Percentiles rank a stretch among this genome's conserved stretches.
Evolutionary conservation across 1,284 basidiomycete species (phyloP).

Genomic region (Fomitopsis schrenkii): DNA sequence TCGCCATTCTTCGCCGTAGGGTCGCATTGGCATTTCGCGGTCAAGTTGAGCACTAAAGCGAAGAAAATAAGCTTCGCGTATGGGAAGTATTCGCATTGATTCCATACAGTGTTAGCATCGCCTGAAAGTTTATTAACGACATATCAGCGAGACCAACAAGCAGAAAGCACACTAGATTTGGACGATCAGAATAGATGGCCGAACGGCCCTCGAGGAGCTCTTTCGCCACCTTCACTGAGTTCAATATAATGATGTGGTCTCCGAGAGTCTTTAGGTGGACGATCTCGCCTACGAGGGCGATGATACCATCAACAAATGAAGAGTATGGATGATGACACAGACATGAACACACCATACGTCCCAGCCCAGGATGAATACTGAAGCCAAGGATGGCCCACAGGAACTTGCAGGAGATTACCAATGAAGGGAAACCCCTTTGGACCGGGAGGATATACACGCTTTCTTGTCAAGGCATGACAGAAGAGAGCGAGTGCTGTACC

Average conservation of each 20-base stretch:
- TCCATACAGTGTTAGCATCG: no score
- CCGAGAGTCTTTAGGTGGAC: slow-evolving; percentile 13
- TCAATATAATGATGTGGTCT: slow-evolving; percentile 14
- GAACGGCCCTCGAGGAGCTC: slow-evolving; percentile 14
- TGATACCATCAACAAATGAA: not conserved
- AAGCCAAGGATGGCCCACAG: slow-evolving; percentile 41
- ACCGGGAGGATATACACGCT: slow-evolving; percentile 35
- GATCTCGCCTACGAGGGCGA: slow-evolving; percentile 13
- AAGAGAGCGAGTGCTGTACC: no score
- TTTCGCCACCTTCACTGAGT: slow-evolving; percentile 7
- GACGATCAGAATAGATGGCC: slow-evolving; percentile 12
- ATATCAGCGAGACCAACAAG: not conserved
- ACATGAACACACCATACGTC: slow-evolving; percentile 19
- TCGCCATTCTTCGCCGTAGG: not conserved
- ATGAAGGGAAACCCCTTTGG: slow-evolving; percentile 58
- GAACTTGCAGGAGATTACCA: slow-evolving; percentile 57
- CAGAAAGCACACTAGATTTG: not conserved
- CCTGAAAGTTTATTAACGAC: not conserved
- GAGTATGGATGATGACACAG: no score
- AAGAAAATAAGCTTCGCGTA: no score
- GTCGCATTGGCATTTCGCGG: not conserved
- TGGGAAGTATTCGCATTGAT: no score
- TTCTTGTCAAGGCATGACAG: no score
- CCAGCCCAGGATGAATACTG: slow-evolving; percentile 24
- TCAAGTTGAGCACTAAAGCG: not conserved